A percentile compares a stretch with the other conserved stretches of the same genome.
These are phyloP conservation scores for Butyriboletus loyo DNA, from an alignment of 768 basidiomycete species.

Conservation along the genomic window DNA sequence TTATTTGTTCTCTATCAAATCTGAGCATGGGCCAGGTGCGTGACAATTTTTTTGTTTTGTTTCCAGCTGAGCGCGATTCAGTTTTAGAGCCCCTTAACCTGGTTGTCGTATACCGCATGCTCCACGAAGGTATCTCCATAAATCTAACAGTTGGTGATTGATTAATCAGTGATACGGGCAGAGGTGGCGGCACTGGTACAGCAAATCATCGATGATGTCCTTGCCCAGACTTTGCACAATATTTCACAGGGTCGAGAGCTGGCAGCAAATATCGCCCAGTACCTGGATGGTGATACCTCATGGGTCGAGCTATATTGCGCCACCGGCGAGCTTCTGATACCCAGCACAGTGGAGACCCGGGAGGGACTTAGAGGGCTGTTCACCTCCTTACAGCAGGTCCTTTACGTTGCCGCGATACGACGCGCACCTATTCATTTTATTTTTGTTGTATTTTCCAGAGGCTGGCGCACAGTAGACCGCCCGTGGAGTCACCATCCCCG, in stretches of 20 bases:
- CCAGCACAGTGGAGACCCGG: slow-evolving; percentile 33
- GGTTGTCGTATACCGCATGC: slow-evolving; percentile 69
- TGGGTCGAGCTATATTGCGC: slow-evolving; percentile 72
- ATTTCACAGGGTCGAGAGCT: slow-evolving; percentile 41
- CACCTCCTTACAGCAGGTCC: slow-evolving; percentile 33
- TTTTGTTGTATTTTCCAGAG: slow-evolving; percentile 29
- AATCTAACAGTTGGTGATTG: neutral
- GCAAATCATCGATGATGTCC: slow-evolving; percentile 41
- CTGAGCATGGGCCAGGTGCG: slow-evolving; percentile 56
- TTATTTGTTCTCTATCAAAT: slow-evolving; percentile 79
- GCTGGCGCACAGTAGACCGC: slow-evolving; percentile 41
- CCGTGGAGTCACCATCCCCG: slow-evolving; percentile 32
- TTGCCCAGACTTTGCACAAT: slow-evolving; percentile 35
- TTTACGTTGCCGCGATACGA: slow-evolving; percentile 9
- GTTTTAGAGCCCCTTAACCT: slow-evolving; percentile 63
- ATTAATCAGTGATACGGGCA: slow-evolving; percentile 27
- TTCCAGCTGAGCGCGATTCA: slow-evolving; percentile 26
- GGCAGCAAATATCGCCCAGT: slow-evolving; percentile 49
- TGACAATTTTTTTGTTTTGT: slow-evolving; percentile 5
- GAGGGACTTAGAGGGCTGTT: slow-evolving; percentile 28
- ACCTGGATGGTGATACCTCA: slow-evolving; percentile 55
- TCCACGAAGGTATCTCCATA: slow-evolving; percentile 67
- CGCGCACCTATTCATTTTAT: slow-evolving; percentile 24
- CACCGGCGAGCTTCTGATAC: slow-evolving; percentile 67
- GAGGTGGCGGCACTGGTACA: slow-evolving; percentile 69